phyloP scores from a whole-genome alignment of 2,329 filamentous ascomycete genomes.

The Emmonsia crescens region DNA sequence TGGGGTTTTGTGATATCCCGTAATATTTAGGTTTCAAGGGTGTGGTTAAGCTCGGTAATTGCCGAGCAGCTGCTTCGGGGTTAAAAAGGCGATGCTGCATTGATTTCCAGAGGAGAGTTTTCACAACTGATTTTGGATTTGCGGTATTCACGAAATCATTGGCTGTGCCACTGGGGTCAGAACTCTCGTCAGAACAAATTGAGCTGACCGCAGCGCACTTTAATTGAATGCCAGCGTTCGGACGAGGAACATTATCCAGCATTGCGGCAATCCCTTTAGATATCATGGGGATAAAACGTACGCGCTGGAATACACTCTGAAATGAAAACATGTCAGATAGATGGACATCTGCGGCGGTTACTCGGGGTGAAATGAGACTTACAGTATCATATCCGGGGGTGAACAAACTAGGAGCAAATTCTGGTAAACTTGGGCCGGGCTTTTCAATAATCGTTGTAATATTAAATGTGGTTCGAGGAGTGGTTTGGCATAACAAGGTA shows the following conservation, averaged over 20 bases:
- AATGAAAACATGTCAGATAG: not conserved
- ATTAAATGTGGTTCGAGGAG: not conserved
- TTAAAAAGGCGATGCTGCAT: conserved; percentile 21
- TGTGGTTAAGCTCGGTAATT: conserved; percentile 1
- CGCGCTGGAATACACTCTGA: conserved; percentile 29
- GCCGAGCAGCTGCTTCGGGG: conserved; percentile 8
- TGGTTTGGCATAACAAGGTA: conserved; percentile 12
- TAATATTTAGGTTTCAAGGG: not conserved
- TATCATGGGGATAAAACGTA: conserved; percentile 24
- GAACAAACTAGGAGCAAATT: conserved; percentile 23
- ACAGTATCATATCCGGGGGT: conserved; percentile 23
- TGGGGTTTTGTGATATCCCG: not conserved
- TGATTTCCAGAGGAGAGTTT: conserved; percentile 23
- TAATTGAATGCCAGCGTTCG: conserved; percentile 8
- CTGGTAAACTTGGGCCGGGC: conserved; percentile 13
- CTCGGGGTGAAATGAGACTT: not conserved
- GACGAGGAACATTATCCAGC: conserved; percentile 15
- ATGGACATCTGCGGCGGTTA: not conserved
- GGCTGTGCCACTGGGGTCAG: not conserved
- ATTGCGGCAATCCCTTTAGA: conserved; percentile 26
- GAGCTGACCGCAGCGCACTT: conserved; percentile 7
- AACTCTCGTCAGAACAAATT: conserved; percentile 4
- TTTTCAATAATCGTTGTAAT: conserved; percentile 5
- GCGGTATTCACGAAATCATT: not conserved
- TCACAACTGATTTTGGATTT: conserved; percentile 16